phyloP scores from a whole-genome alignment of 192 early-diverging fungal genomes.

The Gonapodya sp. region DNA sequence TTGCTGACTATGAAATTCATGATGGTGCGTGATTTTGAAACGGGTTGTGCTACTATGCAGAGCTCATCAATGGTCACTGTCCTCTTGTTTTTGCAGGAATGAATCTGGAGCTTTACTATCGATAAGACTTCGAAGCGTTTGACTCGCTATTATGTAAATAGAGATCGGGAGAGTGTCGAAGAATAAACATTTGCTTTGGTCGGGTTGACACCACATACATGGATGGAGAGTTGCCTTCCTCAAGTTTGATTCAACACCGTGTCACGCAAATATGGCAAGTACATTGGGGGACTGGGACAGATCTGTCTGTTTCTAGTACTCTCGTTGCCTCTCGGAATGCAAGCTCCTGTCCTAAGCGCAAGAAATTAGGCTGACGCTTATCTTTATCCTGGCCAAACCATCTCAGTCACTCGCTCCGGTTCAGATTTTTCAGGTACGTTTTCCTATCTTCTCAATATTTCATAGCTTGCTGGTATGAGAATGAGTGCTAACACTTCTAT shows the following conservation, averaged over 20 bases:
- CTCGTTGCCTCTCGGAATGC: too few relatives aligned
- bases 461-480: background rate
- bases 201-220: too few relatives aligned
- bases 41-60: too few relatives aligned
- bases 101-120: slow-evolving; percentile 77
- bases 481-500: background rate
- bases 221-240: too few relatives aligned
- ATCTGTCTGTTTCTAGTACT: too few relatives aligned
- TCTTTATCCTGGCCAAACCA: background rate
- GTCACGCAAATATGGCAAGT: background rate
- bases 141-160: background rate
- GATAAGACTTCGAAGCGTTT: slow-evolving; percentile 39
- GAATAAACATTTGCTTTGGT: too few relatives aligned
- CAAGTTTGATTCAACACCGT: background rate
- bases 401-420: slow-evolving; percentile 50
- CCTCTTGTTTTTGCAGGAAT: slow-evolving; percentile 62
- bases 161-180: too few relatives aligned
- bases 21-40: slow-evolving; percentile 12
- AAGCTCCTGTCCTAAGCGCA: too few relatives aligned
- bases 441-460: background rate
- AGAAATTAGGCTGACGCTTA: background rate
- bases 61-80: background rate
- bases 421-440: slow-evolving; percentile 59
- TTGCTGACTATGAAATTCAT: slow-evolving; percentile 62
- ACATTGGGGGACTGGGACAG: too few relatives aligned